Evolutionary conservation across 805 yeast genomes (phyloP), one percentile per base, ranked within the genome.

Genomic region (Saccharomycopsis sp.): DNA sequence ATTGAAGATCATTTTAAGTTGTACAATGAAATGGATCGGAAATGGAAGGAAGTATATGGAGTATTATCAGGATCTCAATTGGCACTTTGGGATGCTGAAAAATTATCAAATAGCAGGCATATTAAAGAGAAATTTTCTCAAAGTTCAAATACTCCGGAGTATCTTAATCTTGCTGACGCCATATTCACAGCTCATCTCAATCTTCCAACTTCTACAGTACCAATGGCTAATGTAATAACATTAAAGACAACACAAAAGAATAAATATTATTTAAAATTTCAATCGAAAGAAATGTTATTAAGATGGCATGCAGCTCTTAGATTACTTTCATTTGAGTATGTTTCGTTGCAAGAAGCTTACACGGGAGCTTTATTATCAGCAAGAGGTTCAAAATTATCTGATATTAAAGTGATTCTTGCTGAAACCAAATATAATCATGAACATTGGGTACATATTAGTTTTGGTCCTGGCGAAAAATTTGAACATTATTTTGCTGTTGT

Each of bases 381-480:
- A n/a, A 73, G 94, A 57, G 98, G 98, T 19, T 74, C 95, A 4
- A 69, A 83, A 49, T 66, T 93, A 49, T 81, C 90, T 43, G 97
- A 94, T 58, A 88, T 93, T 51, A 75, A 85, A 49, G 83, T 90
- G 13, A 71, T 93, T 37, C 69, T 93, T 47, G 82, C 95, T 1
- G 95, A 85, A 52, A 81, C 93, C 16, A 81, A 90, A 57, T 85
- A 79, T 59, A 77, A 76, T 48, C 93, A 87, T 58, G 96, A 86
- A 61, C 96, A 89, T 56, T 90, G 96, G 97, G 88, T 84, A 35
- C 75, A 88, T 59, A 95, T 93, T 14, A 72, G 97, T 53, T 93
- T 90, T 62, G 97, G 98, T 16, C 76, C 93, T 7, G 98, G 98
- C 20, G 86, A 87, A 95, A 96, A 97, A 1, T 93, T 97, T 97